Base-by-base conservation (phyloP, 2,329 filamentous ascomycete genomes). In the Monosporascus ibericus region DNA sequence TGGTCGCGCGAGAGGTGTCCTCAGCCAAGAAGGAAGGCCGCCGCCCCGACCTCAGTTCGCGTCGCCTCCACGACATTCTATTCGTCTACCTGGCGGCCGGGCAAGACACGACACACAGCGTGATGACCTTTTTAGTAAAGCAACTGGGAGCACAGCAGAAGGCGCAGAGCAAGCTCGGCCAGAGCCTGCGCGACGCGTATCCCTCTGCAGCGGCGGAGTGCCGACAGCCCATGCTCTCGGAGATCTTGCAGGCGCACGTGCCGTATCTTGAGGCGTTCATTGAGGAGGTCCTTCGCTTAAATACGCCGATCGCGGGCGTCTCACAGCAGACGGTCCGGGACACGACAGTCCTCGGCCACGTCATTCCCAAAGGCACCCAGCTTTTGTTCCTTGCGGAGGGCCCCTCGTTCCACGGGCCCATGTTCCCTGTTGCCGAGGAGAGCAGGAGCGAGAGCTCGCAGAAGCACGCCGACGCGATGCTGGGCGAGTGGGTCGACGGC, bases 191-290 rank as follows among this genome's bases (percentile, higher is more conserved):
- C 3, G 34, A 27, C 2, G 55, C 57, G 0, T 51, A 58, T 14
- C 11, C 57, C 1, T 17, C 50, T 2, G 65, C 67, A 1, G 14
- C 38, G 8, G 30, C 47, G 0, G 60, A 64, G 40, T 39, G 49
- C 6, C 62, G 66, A 3, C 25, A 44, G 3, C 66, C 65, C 0
- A 61, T 57, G 1, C 50, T 52, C 6, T 30, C 52, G 0, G 67
- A 69, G 54, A 54, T 69, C 44, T 44, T 50, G n/a, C 49, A 52
- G 9, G 49, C 58, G 2, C 52, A 51, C 4, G 50, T 64, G 0
- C 65, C 66, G 2, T 70, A 68, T 38, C 60, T 69, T 8, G 66
- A 69, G 20, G 68, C 67, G 5, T 44, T 63, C 3, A 53, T 68
- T 2, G 64, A 68, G 46, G 68, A 72, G 55, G 59, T 63, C 6